Base-by-base conservation (phyloP, 164 flowering plant genomes). In the Umbilicus rupestris region DNA sequence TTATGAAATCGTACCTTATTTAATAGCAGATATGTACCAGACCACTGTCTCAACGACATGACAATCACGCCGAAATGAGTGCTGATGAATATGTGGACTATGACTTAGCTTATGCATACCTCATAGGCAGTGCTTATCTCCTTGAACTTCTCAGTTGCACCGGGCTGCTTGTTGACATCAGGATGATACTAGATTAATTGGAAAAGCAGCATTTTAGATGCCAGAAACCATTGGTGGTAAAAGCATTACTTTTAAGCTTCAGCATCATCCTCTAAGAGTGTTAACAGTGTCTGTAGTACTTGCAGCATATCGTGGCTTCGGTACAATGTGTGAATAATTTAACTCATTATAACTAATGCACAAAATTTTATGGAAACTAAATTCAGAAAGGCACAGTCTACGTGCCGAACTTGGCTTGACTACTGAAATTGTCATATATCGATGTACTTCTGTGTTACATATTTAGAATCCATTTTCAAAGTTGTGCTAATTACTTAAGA, bases 121-220 rank as follows among this genome's bases (percentile, higher is more conserved):
- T 94, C 98, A 77, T 94, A 94, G 6, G 98, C 98, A 68, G 88
- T 76, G 73, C 95, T 89, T 45, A 94, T 94, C 81, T 94, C 98
- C 80, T 90, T 93, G 68, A 93, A 93, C 71, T 90, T 93, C 55
- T 93, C 98, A 22, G 97, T 87, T 63, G 98, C 98, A 69, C 92
- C 96, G 67, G 98, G 96, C 76, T 90, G 83, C 80, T 93, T 93
- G 79, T 93, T 93, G 67, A 90, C 96, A 81, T 93, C 98, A 65
- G 98, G 98, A 52, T 93, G 98, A 68, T 87, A 93, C 98, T 93
- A 28, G 3, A 55, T 55, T 69, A 30, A 70, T 39, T 52, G 8
- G 0, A 37, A 24, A 55, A 46, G 58, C 2, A 45, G 33, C 11
- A 57, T 58, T 22, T 37, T 10, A 30, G 12, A 59, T 26, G 35